phyloP scores from a whole-genome alignment of 148 eudicot species.

The Pharnaceum exiguum region DNA sequence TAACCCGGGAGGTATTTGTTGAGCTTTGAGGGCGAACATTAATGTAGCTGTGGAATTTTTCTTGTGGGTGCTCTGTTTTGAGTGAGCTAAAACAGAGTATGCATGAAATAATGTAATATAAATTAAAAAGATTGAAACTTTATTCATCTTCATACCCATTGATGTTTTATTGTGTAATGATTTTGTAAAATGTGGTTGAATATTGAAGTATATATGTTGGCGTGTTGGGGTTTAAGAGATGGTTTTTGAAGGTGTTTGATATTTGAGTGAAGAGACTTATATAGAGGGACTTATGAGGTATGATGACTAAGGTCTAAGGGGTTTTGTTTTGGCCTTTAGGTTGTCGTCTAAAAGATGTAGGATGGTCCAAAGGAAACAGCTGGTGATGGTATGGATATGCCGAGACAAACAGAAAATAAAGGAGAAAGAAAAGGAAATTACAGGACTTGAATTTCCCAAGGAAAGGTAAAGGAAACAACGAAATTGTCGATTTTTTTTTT shows the following conservation, averaged over 20 bases:
- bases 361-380: constrained; percentile 25
- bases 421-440: constrained; percentile 5
- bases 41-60: constrained; percentile 17
- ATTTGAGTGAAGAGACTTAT: background rate
- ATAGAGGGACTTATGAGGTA: background rate
- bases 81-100: constrained; percentile 20
- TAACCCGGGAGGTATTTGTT: constrained; percentile 26
- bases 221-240: background rate
- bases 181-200: background rate
- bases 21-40: constrained; percentile 43
- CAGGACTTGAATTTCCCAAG: constrained; percentile 13
- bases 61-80: constrained; percentile 19
- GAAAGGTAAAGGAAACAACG: constrained; percentile 5
- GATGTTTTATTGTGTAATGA: background rate
- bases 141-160: constrained; percentile 23
- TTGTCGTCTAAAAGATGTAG: constrained; percentile 17
- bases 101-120: constrained; percentile 6
- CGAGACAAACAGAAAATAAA: no score
- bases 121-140: background rate
- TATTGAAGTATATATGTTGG: background rate
- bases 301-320: background rate
- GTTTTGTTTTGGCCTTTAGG: constrained; percentile 3
- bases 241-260: constrained; percentile 25
- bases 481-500: background rate
- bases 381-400: no score